Evolutionary conservation across 805 yeast genomes (phyloP).

Genomic region (Lachancea fermentati): DNA sequence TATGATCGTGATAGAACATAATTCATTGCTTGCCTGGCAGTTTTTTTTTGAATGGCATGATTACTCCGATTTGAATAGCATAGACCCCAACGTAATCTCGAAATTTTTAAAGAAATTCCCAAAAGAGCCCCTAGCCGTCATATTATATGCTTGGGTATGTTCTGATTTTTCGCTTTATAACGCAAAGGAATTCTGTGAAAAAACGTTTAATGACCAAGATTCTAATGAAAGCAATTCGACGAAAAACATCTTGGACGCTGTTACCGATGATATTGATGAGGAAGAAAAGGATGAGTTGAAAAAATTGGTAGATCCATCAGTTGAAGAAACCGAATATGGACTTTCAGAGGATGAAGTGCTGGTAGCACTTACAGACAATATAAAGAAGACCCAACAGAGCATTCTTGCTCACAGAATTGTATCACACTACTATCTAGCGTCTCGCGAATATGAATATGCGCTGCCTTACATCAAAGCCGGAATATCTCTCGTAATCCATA

Average conservation of each 20-base stretch:
- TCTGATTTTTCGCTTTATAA: slow-evolving; percentile 68
- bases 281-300: slow-evolving; percentile 18
- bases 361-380: slow-evolving; percentile 47
- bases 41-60: slow-evolving; percentile 72
- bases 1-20: slow-evolving; percentile 62
- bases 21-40: slow-evolving; percentile 64
- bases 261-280: slow-evolving; percentile 22
- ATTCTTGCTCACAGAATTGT: slow-evolving; percentile 62
- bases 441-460: slow-evolving; percentile 59
- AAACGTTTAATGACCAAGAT: slow-evolving; percentile 13
- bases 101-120: slow-evolving; percentile 54
- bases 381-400: slow-evolving; percentile 39
- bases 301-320: slow-evolving; percentile 18
- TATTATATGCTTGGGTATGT: slow-evolving; percentile 55
- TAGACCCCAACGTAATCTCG: slow-evolving; percentile 44
- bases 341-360: slow-evolving; percentile 47
- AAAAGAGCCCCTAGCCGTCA: slow-evolving; percentile 53
- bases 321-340: slow-evolving; percentile 20
- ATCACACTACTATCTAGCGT: slow-evolving; percentile 51
- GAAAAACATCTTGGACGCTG: slow-evolving; percentile 8
- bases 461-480: slow-evolving; percentile 56
- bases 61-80: slow-evolving; percentile 40
- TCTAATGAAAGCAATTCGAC: slow-evolving; percentile 4
- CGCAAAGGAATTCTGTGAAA: slow-evolving; percentile 23
- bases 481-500: slow-evolving; percentile 46